phyloP scores from a whole-genome alignment of 2,329 filamentous ascomycete species.

The Scedosporium apiospermum region DNA sequence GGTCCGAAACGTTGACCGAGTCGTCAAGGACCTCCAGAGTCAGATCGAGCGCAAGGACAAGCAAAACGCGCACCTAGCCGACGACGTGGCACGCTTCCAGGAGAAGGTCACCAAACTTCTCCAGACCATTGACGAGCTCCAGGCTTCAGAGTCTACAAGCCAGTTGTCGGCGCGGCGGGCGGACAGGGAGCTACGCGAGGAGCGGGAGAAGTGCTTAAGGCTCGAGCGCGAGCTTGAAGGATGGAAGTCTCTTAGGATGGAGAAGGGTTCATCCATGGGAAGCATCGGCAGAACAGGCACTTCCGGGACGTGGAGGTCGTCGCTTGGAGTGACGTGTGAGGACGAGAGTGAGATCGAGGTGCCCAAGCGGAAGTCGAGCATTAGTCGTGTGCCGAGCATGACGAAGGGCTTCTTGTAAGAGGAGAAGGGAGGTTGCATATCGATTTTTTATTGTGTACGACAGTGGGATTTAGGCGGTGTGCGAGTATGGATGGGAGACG shows the following conservation, averaged over 20 bases:
- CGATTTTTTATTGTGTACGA: not conserved
- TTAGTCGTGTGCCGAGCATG: constrained; percentile 55
- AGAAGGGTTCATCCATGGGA: constrained; percentile 38
- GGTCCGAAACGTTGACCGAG: constrained; percentile 85
- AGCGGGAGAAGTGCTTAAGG: constrained; percentile 68
- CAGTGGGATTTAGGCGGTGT: not conserved
- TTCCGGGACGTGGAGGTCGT: constrained; percentile 34
- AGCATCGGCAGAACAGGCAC: constrained; percentile 18
- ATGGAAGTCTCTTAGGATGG: constrained; percentile 67
- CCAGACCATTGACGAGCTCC: constrained; percentile 85
- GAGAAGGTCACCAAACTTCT: constrained; percentile 89
- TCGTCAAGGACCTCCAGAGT: constrained; percentile 82
- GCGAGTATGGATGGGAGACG: not conserved
- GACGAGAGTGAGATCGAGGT: constrained; percentile 40
- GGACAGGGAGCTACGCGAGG: constrained; percentile 82
- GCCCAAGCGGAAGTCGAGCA: constrained; percentile 56
- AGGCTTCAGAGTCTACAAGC: constrained; percentile 72
- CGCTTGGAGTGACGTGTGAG: constrained; percentile 26
- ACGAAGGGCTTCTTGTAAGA: constrained; percentile 67
- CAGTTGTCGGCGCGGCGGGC: constrained; percentile 77
- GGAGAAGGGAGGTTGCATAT: not conserved
- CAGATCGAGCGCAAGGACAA: constrained; percentile 94
- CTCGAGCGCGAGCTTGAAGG: constrained; percentile 84
- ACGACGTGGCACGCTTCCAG: constrained; percentile 75
- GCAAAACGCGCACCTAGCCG: constrained; percentile 66